Percentiles rank a stretch among this genome's conserved stretches.
Evolutionary conservation across 257 asterid species (phyloP).

Genomic region (Petrea volubilis): DNA sequence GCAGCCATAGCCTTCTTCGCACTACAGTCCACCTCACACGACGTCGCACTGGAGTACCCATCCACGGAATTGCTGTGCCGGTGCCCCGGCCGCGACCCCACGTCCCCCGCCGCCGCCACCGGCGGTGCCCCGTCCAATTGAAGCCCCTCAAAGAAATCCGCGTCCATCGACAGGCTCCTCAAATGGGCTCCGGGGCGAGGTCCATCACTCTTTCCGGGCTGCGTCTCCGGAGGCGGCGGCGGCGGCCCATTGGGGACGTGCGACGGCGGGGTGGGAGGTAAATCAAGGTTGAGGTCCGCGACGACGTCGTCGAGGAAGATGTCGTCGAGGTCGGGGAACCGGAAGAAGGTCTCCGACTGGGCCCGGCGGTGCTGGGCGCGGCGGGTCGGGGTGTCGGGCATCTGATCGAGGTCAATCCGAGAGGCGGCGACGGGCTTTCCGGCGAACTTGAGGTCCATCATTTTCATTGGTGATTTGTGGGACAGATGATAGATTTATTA

Average conservation of each 20-base stretch:
- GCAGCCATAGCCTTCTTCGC: conserved; percentile 63
- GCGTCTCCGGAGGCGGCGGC: conserved; percentile 18
- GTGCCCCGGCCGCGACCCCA: conserved; percentile 45
- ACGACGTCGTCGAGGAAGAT: conserved; percentile 60
- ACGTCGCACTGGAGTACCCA: conserved; percentile 65
- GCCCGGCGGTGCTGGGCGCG: conserved; percentile 81
- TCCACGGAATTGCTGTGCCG: conserved; percentile 80
- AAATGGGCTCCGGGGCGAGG: conserved; percentile 37
- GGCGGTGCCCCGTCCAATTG: conserved; percentile 20
- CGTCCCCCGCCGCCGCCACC: conserved; percentile 23
- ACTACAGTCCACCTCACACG: conserved; percentile 54
- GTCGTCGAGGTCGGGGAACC: conserved; percentile 63
- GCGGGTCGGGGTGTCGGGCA: conserved; percentile 73
- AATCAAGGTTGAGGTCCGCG: conserved; percentile 41
- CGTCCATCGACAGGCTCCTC: conserved; percentile 61
- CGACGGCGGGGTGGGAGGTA: conserved; percentile 36
- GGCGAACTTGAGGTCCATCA: conserved; percentile 56
- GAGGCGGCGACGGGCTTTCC: conserved; percentile 43
- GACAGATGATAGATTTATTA: not conserved
- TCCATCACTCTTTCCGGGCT: conserved; percentile 25
- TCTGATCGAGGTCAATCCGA: conserved; percentile 61
- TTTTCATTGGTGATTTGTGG: not conserved
- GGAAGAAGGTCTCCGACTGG: conserved; percentile 73
- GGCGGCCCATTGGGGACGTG: conserved; percentile 31
- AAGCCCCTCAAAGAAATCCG: conserved; percentile 35